Evolutionary conservation across 2,329 filamentous ascomycete species (phyloP), one percentile per base, ranked within the genome.

Genomic region (Pseudomassariella vexata): DNA sequence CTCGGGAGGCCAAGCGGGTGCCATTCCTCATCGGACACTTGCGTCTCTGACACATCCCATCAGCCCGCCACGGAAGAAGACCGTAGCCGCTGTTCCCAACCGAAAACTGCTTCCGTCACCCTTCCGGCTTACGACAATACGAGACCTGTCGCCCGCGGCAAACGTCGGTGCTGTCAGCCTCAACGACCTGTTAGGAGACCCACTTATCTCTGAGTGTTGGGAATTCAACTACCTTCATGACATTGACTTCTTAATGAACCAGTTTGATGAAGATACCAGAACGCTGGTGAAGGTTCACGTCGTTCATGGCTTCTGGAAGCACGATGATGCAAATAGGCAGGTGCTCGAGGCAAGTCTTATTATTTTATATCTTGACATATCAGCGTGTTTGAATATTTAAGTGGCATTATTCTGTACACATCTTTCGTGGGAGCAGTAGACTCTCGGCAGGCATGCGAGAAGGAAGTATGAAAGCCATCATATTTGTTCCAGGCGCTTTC

Each of bases 121-220:
- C 0, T 74, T 89, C 43, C 76, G 78, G 36, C 71, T 92, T 10
- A 89, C 82, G 0, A 70, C 67, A 37, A 80, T 92, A 33, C 66
- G 63, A 18, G 81, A 84, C 45, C 61, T 89, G 1, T 65, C 76
- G 2, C 54, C 63, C 2, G 53, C 60, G 1, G 57, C 60, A 39
- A 92, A 94, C 58, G 59, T 65, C 16, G 83, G 82, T 52, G 67
- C 84, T 0, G 57, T 90, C 20, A 69, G 66, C 2, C 62, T 92
- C 8, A 59, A 62, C 5, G 82, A 86, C 36, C 67, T 94, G 5
- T 66, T 94, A 2, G 76, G 82, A 1, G 78, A 88, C 50, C 82
- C 84, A 0, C 64, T 87, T 40, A 85, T 92, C 34, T 70, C 72
- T 23, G 76, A 83, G 48, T 76, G 73, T 41, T 85, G 80, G 80